Evolutionary conservation across 2,329 filamentous ascomycete genomes (phyloP).

Genomic region (Dactylellina parvicollis): DNA sequence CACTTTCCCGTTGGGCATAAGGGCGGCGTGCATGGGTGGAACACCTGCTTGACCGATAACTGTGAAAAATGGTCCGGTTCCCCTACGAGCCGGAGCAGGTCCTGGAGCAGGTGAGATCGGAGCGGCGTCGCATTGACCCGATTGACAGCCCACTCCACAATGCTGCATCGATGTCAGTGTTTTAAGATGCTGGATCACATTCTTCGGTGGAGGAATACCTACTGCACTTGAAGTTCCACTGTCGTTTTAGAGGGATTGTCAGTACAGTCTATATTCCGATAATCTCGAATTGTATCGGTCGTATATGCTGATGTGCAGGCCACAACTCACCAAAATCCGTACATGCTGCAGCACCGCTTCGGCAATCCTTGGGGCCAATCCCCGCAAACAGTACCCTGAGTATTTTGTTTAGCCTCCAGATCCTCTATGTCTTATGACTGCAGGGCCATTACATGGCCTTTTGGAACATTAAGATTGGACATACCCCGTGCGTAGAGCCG

Average conservation of each 20-base stretch:
- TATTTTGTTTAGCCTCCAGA: background rate
- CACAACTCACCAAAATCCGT: conserved; percentile 67
- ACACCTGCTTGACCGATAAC: conserved; percentile 69
- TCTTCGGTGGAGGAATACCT: conserved; percentile 49
- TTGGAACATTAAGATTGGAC: background rate
- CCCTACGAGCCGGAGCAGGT: conserved; percentile 59
- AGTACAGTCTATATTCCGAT: background rate
- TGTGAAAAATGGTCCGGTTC: conserved; percentile 62
- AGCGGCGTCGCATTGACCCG: conserved; percentile 65
- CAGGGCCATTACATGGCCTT: background rate
- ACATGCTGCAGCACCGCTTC: conserved; percentile 67
- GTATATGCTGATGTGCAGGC: background rate
- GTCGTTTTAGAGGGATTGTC: background rate
- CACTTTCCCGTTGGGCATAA: conserved; percentile 70
- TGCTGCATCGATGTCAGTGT: conserved; percentile 59
- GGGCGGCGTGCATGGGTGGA: conserved; percentile 71
- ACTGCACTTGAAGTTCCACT: conserved; percentile 41
- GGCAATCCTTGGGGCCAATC: conserved; percentile 64
- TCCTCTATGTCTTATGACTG: background rate
- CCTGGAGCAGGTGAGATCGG: conserved; percentile 64
- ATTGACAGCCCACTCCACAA: conserved; percentile 69
- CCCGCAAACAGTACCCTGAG: conserved; percentile 64
- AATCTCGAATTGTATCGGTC: background rate
- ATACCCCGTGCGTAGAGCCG: conserved; percentile 63
- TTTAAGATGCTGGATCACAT: conserved; percentile 29